Evolutionary conservation across 73 alveolate genomes (phyloP).

Genomic region (Effrenium voratum): DNA sequence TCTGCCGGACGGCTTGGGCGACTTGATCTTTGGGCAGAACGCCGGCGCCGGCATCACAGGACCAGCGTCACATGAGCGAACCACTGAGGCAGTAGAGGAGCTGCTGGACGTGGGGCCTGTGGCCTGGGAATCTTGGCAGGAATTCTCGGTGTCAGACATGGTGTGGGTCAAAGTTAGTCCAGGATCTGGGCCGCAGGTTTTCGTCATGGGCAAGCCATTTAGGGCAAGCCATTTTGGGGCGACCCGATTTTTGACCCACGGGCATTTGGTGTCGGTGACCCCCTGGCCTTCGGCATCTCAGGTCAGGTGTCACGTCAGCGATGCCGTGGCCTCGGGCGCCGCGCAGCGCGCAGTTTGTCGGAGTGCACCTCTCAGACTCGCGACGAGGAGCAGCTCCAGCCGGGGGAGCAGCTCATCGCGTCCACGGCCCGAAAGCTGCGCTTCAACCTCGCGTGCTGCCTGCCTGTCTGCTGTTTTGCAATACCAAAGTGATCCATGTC

Average conservation of each 20-base stretch:
- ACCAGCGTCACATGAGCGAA: not conserved
- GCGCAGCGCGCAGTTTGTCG: too few species aligned
- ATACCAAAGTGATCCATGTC: too few species aligned
- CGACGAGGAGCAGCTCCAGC: constrained; percentile 53
- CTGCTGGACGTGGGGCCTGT: constrained; percentile 64
- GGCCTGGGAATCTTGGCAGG: constrained; percentile 19
- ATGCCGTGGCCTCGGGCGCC: constrained; percentile 1
- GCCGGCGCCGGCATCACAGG: not conserved
- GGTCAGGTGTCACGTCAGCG: constrained; percentile 62
- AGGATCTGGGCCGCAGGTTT: too few species aligned
- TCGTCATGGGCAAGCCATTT: too few species aligned
- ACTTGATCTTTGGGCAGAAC: constrained; percentile 68
- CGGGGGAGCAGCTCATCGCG: constrained; percentile 54
- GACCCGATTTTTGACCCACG: too few species aligned
- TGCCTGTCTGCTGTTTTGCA: too few species aligned
- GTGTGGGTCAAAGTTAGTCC: too few species aligned
- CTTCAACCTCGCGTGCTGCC: constrained; percentile 52
- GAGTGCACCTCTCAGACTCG: too few species aligned
- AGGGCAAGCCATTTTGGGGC: too few species aligned
- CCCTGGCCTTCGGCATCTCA: too few species aligned
- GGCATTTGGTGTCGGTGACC: too few species aligned
- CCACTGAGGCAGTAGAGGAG: constrained; percentile 48
- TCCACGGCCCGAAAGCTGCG: constrained; percentile 11
- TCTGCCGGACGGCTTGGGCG: constrained; percentile 76
- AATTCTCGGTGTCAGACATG: too few species aligned